Evolutionary conservation across 208 protist species (phyloP).

Genomic region (Porcisia deanei): DNA sequence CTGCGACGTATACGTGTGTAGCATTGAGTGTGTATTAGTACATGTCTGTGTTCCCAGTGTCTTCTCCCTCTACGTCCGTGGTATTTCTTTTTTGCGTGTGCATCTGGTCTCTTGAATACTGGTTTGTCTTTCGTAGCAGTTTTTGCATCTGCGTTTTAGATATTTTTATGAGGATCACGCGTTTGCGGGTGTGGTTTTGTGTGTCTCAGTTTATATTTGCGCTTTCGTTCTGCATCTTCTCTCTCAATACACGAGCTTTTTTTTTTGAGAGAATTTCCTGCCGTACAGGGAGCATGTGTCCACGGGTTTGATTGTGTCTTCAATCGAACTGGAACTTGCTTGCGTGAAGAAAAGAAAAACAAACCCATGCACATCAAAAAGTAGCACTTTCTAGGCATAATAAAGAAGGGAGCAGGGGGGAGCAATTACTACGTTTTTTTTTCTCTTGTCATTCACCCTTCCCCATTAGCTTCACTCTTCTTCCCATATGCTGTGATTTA

Average conservation of each 20-base stretch:
- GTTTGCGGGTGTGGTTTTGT: background rate
- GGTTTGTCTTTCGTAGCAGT: background rate
- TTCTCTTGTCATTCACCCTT: conserved; percentile 7
- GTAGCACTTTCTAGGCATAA: background rate
- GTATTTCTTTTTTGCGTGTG: background rate
- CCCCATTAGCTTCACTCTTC: background rate
- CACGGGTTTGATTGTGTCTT: background rate
- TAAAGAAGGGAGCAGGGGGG: background rate
- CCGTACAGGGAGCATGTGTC: background rate
- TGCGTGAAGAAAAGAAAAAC: background rate
- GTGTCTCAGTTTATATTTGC: background rate
- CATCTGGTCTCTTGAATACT: background rate
- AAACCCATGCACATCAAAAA: background rate
- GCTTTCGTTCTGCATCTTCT: background rate
- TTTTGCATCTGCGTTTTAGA: background rate
- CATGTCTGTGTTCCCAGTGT: background rate
- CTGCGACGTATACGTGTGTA: background rate
- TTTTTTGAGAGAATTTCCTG: conserved; percentile 2
- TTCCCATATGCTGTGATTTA: conserved; percentile 1
- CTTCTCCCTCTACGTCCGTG: background rate
- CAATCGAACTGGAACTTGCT: background rate
- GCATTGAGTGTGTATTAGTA: background rate
- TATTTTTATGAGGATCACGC: background rate
- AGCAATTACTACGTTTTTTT: conserved; percentile 13
- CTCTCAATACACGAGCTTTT: background rate